Percentiles rank a stretch among this genome's conserved stretches.
Conservation (phyloP, 345 rosid species). For the Camelina neglecta region DNA sequence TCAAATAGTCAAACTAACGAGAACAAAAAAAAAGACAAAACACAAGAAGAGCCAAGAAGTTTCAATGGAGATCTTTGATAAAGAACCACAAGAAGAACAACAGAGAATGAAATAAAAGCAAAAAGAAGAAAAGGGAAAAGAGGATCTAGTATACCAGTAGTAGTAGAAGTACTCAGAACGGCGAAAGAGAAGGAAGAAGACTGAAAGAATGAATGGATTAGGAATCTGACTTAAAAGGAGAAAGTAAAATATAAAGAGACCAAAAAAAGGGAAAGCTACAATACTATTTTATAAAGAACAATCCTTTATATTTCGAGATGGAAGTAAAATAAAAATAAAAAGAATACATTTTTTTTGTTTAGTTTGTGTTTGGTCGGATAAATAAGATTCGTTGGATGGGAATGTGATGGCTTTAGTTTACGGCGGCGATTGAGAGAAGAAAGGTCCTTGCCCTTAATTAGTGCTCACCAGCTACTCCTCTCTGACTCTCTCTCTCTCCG, state of each 20-base stretch:
- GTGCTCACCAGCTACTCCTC: slow-evolving; percentile 26
- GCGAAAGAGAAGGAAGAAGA: slow-evolving; percentile 12
- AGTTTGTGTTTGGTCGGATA: slow-evolving; percentile 19
- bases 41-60: slow-evolving; percentile 5
- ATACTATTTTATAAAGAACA: neutral
- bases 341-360: neutral
- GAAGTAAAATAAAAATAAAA: neutral
- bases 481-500: slow-evolving; percentile 5
- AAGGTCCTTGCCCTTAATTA: neutral
- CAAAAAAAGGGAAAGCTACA: slow-evolving; percentile 32
- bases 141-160: slow-evolving; percentile 34
- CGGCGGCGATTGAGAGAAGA: slow-evolving; percentile 28
- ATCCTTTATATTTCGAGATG: neutral
- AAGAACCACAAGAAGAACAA: slow-evolving; percentile 9
- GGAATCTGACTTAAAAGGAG: slow-evolving; percentile 25
- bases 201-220: slow-evolving; percentile 32
- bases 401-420: neutral
- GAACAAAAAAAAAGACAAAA: neutral
- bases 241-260: slow-evolving; percentile 13
- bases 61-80: neutral
- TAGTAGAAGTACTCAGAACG: neutral
- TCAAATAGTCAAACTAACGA: slow-evolving; percentile 17
- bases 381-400: slow-evolving; percentile 32
- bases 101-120: slow-evolving; percentile 11
- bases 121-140: neutral